Percentiles rank a stretch among this genome's conserved stretches.
Evolutionary conservation across 306 rosid genomes (phyloP).

Genomic region (Psophocarpus tetragonolobus): DNA sequence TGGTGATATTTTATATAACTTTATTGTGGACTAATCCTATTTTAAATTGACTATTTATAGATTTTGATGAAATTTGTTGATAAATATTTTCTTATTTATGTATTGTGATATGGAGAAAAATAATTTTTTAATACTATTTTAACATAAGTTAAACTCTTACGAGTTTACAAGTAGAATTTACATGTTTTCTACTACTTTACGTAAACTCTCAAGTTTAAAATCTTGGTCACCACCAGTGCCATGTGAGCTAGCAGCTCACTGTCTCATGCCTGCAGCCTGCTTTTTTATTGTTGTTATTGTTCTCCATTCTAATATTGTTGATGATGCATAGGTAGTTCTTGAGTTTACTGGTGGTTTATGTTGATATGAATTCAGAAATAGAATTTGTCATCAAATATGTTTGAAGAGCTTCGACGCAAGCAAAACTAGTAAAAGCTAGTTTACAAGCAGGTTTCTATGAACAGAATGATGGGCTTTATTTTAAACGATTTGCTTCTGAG

Average conservation of each 20-base stretch:
- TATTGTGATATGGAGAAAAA: too few relatives aligned
- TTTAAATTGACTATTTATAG: too few relatives aligned
- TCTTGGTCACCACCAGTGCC: background rate
- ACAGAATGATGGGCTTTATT: background rate
- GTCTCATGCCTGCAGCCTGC: background rate
- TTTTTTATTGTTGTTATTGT: background rate
- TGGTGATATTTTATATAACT: too few relatives aligned
- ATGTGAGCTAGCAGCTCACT: background rate
- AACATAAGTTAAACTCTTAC: too few relatives aligned
- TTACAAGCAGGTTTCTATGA: background rate
- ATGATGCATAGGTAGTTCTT: background rate
- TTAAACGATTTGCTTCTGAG: background rate
- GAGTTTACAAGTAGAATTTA: too few relatives aligned
- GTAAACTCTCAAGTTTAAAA: too few relatives aligned
- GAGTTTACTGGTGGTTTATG: background rate
- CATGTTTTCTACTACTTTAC: too few relatives aligned
- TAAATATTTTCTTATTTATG: too few relatives aligned
- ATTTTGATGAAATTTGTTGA: too few relatives aligned
- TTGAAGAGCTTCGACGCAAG: background rate
- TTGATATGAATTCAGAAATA: background rate
- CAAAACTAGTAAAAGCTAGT: conserved; percentile 1
- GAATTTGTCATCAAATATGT: background rate
- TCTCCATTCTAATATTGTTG: background rate
- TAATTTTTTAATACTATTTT: too few relatives aligned
- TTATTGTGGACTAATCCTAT: too few relatives aligned